These are phyloP conservation scores for Fusarium heterosporum DNA, from an alignment of 2,329 filamentous ascomycete genomes.

Conservation along the genomic window DNA sequence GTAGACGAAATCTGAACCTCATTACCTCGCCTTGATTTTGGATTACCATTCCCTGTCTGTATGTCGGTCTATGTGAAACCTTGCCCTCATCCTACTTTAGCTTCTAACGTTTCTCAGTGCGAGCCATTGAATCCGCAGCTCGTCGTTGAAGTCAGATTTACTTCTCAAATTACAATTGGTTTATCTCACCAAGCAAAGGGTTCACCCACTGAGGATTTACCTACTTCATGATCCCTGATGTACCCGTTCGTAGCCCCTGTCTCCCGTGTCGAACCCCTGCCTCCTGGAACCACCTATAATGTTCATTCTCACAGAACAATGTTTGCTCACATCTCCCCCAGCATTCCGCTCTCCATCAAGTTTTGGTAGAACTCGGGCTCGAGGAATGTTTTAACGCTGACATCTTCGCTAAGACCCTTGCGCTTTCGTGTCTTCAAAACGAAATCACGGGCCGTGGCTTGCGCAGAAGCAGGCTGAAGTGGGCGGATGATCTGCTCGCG, in stretches of 20 bases:
- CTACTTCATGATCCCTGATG: slow-evolving; percentile 21
- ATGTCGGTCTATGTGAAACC: slow-evolving; percentile 30
- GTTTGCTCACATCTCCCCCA: slow-evolving; percentile 66
- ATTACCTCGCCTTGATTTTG: slow-evolving; percentile 28
- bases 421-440: slow-evolving; percentile 93
- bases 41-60: slow-evolving; percentile 22
- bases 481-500: slow-evolving; percentile 84
- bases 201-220: slow-evolving; percentile 23
- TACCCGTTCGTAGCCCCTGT: slow-evolving; percentile 23
- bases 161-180: slow-evolving; percentile 35
- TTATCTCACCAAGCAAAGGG: slow-evolving; percentile 34
- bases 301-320: not conserved
- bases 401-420: slow-evolving; percentile 95
- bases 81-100: slow-evolving; percentile 12
- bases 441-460: slow-evolving; percentile 94
- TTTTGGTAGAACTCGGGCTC: slow-evolving; percentile 93
- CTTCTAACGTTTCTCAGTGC: slow-evolving; percentile 7
- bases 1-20: slow-evolving; percentile 9
- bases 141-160: slow-evolving; percentile 31
- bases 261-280: slow-evolving; percentile 7
- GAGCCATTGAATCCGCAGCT: slow-evolving; percentile 27
- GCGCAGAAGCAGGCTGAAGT: slow-evolving; percentile 86
- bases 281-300: slow-evolving; percentile 8
- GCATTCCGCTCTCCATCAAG: slow-evolving; percentile 86
- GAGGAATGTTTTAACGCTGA: slow-evolving; percentile 94